A percentile compares a stretch with the other conserved stretches of the same genome.
Conservation (phyloP, 805 yeast species). For the Torulaspora indica region DNA sequence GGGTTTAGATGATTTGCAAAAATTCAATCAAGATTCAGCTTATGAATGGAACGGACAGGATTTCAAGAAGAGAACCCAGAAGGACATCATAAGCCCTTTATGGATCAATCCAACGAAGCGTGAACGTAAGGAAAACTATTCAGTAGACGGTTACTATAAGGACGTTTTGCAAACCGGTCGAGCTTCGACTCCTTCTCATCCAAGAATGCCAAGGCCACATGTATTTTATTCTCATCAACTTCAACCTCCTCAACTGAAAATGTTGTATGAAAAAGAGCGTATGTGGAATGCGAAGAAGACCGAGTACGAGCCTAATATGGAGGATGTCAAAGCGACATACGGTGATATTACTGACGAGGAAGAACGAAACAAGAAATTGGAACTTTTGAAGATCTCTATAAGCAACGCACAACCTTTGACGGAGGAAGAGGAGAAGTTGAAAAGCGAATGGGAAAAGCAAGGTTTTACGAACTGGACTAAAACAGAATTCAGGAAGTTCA, state of each 20-base stretch:
- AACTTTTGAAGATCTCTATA: constrained; percentile 66
- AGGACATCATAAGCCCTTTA: constrained; percentile 47
- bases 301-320: constrained; percentile 59
- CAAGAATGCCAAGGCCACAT: constrained; percentile 80
- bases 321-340: constrained; percentile 44
- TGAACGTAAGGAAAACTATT: constrained; percentile 79
- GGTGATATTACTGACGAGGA: constrained; percentile 40
- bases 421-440: constrained; percentile 68
- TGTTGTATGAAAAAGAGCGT: constrained; percentile 75
- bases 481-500: constrained; percentile 80
- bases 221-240: constrained; percentile 88
- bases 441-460: constrained; percentile 51
- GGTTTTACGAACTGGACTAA: constrained; percentile 85
- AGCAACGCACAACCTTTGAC: constrained; percentile 75
- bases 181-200: constrained; percentile 48
- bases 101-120: constrained; percentile 87
- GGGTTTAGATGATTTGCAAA: constrained; percentile 73
- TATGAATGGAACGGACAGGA: constrained; percentile 88
- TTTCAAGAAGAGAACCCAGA: constrained; percentile 55
- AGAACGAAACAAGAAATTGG: constrained; percentile 45
- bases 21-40: constrained; percentile 66
- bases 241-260: constrained; percentile 69
- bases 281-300: constrained; percentile 67
- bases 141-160: constrained; percentile 81
- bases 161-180: constrained; percentile 73